Conservation (phyloP, 2,329 filamentous ascomycete species). For the Paecilomyces fulvus region DNA sequence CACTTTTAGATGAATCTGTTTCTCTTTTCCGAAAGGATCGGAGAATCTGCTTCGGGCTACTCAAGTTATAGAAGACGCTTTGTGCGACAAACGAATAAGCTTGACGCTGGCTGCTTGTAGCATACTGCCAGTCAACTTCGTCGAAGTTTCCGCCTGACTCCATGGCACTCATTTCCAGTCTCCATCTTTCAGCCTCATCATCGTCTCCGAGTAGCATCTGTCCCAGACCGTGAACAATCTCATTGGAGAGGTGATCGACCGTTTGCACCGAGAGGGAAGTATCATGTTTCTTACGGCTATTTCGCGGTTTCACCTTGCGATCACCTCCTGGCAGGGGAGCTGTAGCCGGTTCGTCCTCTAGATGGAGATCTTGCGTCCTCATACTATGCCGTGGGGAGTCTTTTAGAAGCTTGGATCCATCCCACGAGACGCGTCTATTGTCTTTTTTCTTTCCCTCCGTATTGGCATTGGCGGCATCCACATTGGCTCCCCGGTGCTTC, state of each 20-base stretch:
- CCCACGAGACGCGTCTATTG: slow-evolving; percentile 29
- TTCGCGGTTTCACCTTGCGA: slow-evolving; percentile 9
- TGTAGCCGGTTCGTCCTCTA: slow-evolving; percentile 7
- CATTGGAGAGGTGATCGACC: slow-evolving; percentile 26
- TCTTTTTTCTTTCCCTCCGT: slow-evolving; percentile 18
- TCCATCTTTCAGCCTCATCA: slow-evolving; percentile 31
- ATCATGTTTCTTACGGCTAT: slow-evolving; percentile 7
- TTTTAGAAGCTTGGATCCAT: slow-evolving; percentile 27
- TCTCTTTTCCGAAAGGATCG: slow-evolving; percentile 28
- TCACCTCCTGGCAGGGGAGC: slow-evolving; percentile 13
- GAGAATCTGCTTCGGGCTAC: slow-evolving; percentile 31
- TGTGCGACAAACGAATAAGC: slow-evolving; percentile 36
- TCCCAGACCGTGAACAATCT: slow-evolving; percentile 30
- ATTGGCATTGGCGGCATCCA: slow-evolving; percentile 6
- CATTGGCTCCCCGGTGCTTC: slow-evolving; percentile 26
- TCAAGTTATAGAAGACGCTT: slow-evolving; percentile 37
- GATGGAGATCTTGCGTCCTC: slow-evolving; percentile 4
- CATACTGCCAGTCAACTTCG: slow-evolving; percentile 28
- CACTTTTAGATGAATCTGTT: slow-evolving; percentile 1
- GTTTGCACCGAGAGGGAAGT: slow-evolving; percentile 19
- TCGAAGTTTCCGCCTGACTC: slow-evolving; percentile 29
- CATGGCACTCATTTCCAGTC: slow-evolving; percentile 28
- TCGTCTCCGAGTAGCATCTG: slow-evolving; percentile 27
- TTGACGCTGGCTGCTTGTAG: slow-evolving; percentile 27
- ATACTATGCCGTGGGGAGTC: slow-evolving; percentile 12